Evolutionary conservation across 441 rosid species (phyloP), one percentile per base, ranked within the genome.

Genomic region (Adansonia rubrostipa): DNA sequence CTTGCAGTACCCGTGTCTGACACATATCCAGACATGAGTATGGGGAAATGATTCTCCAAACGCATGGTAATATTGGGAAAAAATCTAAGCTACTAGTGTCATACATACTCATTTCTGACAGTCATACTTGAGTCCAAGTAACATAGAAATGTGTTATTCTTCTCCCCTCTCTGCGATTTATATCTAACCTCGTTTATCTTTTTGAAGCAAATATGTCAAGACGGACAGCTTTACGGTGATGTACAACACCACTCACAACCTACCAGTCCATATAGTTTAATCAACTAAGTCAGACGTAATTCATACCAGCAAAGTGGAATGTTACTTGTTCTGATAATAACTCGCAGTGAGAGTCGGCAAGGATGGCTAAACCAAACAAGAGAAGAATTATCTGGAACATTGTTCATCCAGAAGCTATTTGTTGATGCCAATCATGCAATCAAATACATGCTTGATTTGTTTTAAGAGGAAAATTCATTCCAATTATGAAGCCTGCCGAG

Each of bases 391-490:
- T 45, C 40, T 4, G 36, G 56, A 45, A 19, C 53, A 68, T 6
- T 22, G 2, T 20, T 20, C 36, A 68, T 44, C n/a, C 72, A 47
- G 36, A 6, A 45, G 53, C 17, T 45, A 67, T 19, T 19, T 67
- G 17, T 69, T 24, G 53, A 69, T 11, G 9, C 57, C 42, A 69
- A 47, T 11, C 73, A 47, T 48, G 57, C 15, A 47, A 47, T 20
- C n/a, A 69, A 11, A 1, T 22, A 47, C 17, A 47, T 47, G 40
- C 54, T 22, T 24, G 58, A 22, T 6, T 48, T 48, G 40, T 69
- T 69, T 14, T 28, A 60, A 60, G 17, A 22, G 73, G 17, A 47
- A 65, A 50, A 69, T 11, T 69, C 42, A 69, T 69, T 48, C 57
- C 40, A 68, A 69, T 3, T 48, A 33, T 48, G 4, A 69, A 69